Evolutionary conservation across 768 basidiomycete genomes (phyloP).

Genomic region (Collybia sordida): DNA sequence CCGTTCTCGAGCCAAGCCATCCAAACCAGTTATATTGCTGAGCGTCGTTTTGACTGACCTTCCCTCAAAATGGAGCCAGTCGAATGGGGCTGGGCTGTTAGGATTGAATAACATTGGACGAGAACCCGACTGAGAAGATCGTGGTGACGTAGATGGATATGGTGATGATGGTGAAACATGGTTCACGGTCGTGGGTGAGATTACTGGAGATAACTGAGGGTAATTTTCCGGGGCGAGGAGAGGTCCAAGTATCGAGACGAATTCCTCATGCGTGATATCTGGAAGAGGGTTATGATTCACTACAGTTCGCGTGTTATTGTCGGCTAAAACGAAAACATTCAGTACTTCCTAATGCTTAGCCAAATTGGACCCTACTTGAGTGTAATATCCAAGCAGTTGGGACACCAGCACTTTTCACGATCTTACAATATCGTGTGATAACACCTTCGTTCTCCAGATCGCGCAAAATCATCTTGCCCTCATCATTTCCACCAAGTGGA

Average conservation of each 20-base stretch:
- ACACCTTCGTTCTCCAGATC: constrained; percentile 70
- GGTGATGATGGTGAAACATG: constrained; percentile 34
- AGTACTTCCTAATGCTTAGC: not conserved
- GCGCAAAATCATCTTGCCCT: constrained; percentile 59
- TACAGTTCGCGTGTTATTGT: constrained; percentile 63
- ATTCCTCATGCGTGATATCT: constrained; percentile 85
- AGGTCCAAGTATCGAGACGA: constrained; percentile 78
- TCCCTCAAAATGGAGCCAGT: constrained; percentile 88
- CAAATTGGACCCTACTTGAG: constrained; percentile 45
- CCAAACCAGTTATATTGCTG: constrained; percentile 74
- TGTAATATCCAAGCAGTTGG: constrained; percentile 83
- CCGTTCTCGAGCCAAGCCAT: constrained; percentile 78
- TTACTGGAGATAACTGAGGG: constrained; percentile 29
- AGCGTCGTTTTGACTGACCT: constrained; percentile 77
- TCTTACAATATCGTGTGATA: constrained; percentile 70
- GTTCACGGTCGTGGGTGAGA: constrained; percentile 24
- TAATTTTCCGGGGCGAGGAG: constrained; percentile 82
- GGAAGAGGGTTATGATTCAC: constrained; percentile 88
- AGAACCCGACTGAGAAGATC: constrained; percentile 28
- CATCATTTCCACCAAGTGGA: constrained; percentile 69
- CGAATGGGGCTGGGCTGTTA: constrained; percentile 74
- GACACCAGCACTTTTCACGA: constrained; percentile 70
- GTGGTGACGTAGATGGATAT: constrained; percentile 30
- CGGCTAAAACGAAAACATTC: constrained; percentile 32
- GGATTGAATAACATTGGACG: constrained; percentile 36